phyloP scores from a whole-genome alignment of 2,329 filamentous ascomycete species.

The Pestalotiopsis sp. region DNA sequence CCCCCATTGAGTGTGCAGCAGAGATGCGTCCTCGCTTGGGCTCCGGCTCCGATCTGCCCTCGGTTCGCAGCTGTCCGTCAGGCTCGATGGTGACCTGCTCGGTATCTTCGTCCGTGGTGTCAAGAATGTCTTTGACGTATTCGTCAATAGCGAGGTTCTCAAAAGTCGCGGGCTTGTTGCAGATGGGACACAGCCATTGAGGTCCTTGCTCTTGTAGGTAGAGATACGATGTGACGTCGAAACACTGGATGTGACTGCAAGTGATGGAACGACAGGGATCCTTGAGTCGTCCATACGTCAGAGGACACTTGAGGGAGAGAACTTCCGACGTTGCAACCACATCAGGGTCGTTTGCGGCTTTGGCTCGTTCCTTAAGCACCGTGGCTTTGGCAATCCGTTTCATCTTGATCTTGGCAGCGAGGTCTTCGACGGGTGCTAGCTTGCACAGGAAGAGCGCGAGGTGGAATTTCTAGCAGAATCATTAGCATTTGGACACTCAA shows the following conservation, averaged over 20 bases:
- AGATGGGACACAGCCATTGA: slow-evolving; percentile 95
- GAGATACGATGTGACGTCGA: slow-evolving; percentile 88
- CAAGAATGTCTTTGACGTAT: slow-evolving; percentile 83
- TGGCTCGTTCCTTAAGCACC: slow-evolving; percentile 81
- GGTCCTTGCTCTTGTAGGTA: slow-evolving; percentile 95
- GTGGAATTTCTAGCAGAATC: slow-evolving; percentile 63
- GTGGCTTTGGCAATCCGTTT: slow-evolving; percentile 77
- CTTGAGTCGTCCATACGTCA: slow-evolving; percentile 80
- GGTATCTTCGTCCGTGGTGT: slow-evolving; percentile 65
- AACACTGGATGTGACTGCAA: slow-evolving; percentile 92
- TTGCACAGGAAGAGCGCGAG: slow-evolving; percentile 76
- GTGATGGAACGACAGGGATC: slow-evolving; percentile 76
- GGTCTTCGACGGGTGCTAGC: slow-evolving; percentile 67
- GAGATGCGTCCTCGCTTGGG: slow-evolving; percentile 26
- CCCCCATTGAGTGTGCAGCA: slow-evolving; percentile 20
- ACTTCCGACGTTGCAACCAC: slow-evolving; percentile 86
- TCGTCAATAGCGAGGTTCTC: slow-evolving; percentile 85
- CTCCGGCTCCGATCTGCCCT: slow-evolving; percentile 31
- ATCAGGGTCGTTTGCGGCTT: slow-evolving; percentile 81
- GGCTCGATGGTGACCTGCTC: slow-evolving; percentile 92
- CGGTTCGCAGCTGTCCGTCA: slow-evolving; percentile 70
- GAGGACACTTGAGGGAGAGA: slow-evolving; percentile 87
- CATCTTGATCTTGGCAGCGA: slow-evolving; percentile 67
- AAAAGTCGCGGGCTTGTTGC: slow-evolving; percentile 79
- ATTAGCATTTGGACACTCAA: slow-evolving; percentile 1